Conservation (phyloP, 2,329 filamentous ascomycete genomes). For the Fusarium stilboides region DNA sequence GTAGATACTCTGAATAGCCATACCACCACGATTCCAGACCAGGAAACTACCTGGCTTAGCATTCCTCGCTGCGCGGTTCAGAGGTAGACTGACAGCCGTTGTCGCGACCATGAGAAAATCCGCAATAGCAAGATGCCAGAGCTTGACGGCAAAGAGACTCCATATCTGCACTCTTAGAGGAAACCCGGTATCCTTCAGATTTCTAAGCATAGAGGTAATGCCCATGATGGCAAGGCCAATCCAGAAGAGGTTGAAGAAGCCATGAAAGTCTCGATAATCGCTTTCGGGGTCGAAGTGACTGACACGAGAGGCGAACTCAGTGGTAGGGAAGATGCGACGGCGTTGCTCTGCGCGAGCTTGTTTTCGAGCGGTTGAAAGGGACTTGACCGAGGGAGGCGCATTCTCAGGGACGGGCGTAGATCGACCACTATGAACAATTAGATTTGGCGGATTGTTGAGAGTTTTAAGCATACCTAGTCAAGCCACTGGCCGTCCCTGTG, state of each 20-base stretch:
- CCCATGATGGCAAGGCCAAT: conserved; percentile 97
- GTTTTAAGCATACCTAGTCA: conserved; percentile 60
- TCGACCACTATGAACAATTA: conserved; percentile 72
- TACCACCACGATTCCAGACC: conserved; percentile 84
- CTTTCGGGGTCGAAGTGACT: conserved; percentile 96
- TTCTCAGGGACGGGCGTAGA: conserved; percentile 89
- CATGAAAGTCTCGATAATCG: conserved; percentile 94
- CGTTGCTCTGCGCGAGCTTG: conserved; percentile 86
- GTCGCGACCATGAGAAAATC: conserved; percentile 88
- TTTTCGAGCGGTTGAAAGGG: conserved; percentile 86
- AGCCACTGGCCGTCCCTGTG: conserved; percentile 54
- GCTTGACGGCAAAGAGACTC: conserved; percentile 88
- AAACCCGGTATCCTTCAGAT: conserved; percentile 93
- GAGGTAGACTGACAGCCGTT: conserved; percentile 78
- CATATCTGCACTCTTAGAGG: conserved; percentile 90
- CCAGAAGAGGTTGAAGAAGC: conserved; percentile 99
- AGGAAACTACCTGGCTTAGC: conserved; percentile 66
- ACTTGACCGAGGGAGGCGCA: conserved; percentile 92
- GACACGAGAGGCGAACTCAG: conserved; percentile 90
- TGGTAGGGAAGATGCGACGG: conserved; percentile 90
- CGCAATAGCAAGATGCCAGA: conserved; percentile 87
- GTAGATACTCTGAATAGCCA: conserved; percentile 85
- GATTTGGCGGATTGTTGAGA: conserved; percentile 10
- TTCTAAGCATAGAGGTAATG: conserved; percentile 92
- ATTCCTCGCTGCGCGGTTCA: conserved; percentile 78